Conservation (phyloP, 2,329 filamentous ascomycete species). For the Tolypocladium pustulatum region DNA sequence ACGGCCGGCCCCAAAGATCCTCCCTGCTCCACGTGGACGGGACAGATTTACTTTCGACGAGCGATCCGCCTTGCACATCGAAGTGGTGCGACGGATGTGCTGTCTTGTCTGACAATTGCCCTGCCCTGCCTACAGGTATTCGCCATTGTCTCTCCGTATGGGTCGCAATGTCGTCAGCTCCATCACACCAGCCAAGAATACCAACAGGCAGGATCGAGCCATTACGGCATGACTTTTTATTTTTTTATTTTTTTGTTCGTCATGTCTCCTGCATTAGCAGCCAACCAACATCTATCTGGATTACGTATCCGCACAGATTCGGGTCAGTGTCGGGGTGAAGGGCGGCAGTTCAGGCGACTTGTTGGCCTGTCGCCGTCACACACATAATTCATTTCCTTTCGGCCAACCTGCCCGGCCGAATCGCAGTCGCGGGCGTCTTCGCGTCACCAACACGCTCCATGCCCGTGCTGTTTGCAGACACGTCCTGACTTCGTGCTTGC, state of each 20-base stretch:
- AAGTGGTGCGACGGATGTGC: not conserved
- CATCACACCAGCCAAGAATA: not conserved
- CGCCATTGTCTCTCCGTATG: not conserved
- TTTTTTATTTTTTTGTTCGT: not conserved
- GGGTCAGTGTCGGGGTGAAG: not conserved
- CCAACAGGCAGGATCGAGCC: not conserved
- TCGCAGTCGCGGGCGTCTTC: no score
- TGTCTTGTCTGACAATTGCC: not conserved
- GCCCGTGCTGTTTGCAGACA: not conserved
- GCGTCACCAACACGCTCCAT: not conserved
- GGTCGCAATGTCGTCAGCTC: not conserved
- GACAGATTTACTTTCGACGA: not conserved
- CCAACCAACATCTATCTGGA: not conserved
- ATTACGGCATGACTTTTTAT: not conserved
- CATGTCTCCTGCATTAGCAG: not conserved
- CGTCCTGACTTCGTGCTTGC: not conserved
- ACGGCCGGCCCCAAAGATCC: not conserved
- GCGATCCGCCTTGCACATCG: not conserved
- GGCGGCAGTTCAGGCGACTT: not conserved
- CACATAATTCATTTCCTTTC: not conserved
- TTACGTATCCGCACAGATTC: no score
- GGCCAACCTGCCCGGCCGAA: not conserved
- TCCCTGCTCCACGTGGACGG: not conserved
- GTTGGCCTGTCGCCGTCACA: no score
- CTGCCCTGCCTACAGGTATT: no score